Conservation (phyloP, 805 yeast species). For the Suhomyces vadensis region DNA sequence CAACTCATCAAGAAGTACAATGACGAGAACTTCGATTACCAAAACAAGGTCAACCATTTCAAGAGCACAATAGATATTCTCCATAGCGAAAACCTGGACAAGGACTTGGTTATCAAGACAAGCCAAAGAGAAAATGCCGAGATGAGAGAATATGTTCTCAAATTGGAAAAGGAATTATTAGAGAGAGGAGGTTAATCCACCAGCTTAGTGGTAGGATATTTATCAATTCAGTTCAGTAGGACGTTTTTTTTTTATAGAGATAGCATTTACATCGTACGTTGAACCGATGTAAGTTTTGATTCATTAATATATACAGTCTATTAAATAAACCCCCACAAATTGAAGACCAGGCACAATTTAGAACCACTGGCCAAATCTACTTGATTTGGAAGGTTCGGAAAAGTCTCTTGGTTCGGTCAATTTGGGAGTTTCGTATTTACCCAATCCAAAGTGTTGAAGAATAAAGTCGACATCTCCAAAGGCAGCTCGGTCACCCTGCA, state of each 20-base stretch:
- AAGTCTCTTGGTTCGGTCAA: constrained; percentile 17
- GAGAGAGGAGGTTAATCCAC: constrained; percentile 38
- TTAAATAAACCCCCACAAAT: not conserved
- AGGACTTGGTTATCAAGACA: constrained; percentile 45
- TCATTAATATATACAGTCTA: constrained; percentile 5
- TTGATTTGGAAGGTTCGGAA: constrained; percentile 13
- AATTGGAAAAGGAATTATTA: constrained; percentile 56
- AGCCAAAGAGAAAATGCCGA: constrained; percentile 58
- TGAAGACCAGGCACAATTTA: not conserved
- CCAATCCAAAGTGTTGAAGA: constrained; percentile 72
- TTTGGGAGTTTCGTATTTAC: constrained; percentile 35
- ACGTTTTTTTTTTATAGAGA: too few relatives aligned
- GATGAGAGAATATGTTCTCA: constrained; percentile 51
- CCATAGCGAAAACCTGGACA: constrained; percentile 40
- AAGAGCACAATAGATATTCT: constrained; percentile 41
- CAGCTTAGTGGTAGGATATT: not conserved
- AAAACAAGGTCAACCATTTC: constrained; percentile 47
- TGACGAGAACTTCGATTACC: constrained; percentile 59
- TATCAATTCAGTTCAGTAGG: too few relatives aligned
- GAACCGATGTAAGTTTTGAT: too few relatives aligned
- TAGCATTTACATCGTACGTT: too few relatives aligned
- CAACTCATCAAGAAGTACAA: constrained; percentile 52
- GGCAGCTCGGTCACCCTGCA: constrained; percentile 82
- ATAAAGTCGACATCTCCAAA: constrained; percentile 82
- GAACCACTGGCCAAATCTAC: constrained; percentile 13